These are phyloP conservation scores for Rubroboletus pulcherrimus DNA, from an alignment of 768 basidiomycete species.

Conservation along the genomic window DNA sequence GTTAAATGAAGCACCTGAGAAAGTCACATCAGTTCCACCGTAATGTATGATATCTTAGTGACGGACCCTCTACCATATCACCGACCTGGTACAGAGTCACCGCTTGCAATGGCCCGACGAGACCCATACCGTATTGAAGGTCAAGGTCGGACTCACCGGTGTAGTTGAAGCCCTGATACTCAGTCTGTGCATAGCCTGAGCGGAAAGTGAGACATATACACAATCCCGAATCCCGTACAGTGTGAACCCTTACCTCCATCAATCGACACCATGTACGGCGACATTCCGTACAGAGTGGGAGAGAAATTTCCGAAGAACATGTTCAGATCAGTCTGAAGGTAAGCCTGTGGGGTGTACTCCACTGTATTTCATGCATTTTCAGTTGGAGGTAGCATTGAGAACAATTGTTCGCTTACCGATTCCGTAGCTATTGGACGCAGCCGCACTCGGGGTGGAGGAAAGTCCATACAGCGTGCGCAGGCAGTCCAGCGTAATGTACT, in stretches of 20 bases:
- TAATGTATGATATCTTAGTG: background rate
- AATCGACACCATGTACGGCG: slow-evolving; percentile 29
- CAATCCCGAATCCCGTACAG: too few relatives aligned
- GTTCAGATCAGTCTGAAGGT: slow-evolving; percentile 27
- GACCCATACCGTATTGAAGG: slow-evolving; percentile 30
- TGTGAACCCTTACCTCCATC: slow-evolving; percentile 26
- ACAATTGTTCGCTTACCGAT: slow-evolving; percentile 18
- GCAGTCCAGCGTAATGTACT: slow-evolving; percentile 31
- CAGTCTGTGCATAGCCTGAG: slow-evolving; percentile 28
- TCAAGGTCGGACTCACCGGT: slow-evolving; percentile 34
- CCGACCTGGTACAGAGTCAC: slow-evolving; percentile 33
- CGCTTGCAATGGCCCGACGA: slow-evolving; percentile 18
- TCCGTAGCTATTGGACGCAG: slow-evolving; percentile 25
- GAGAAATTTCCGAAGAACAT: slow-evolving; percentile 31
- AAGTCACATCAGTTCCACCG: background rate
- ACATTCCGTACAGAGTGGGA: slow-evolving; percentile 15
- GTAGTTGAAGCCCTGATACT: slow-evolving; percentile 19
- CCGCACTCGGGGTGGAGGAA: slow-evolving; percentile 10
- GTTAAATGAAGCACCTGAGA: slow-evolving; percentile 29
- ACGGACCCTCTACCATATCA: slow-evolving; percentile 27
- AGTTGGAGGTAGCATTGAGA: background rate
- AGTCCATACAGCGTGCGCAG: slow-evolving; percentile 29
- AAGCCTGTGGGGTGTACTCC: slow-evolving; percentile 34
- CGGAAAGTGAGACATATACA: background rate
- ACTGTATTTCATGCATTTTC: slow-evolving; percentile 9